A percentile compares a stretch with the other conserved stretches of the same genome.
Evolutionary conservation across 2,329 filamentous ascomycete genomes (phyloP).

Genomic region (Stagonosporopsis tanaceti): DNA sequence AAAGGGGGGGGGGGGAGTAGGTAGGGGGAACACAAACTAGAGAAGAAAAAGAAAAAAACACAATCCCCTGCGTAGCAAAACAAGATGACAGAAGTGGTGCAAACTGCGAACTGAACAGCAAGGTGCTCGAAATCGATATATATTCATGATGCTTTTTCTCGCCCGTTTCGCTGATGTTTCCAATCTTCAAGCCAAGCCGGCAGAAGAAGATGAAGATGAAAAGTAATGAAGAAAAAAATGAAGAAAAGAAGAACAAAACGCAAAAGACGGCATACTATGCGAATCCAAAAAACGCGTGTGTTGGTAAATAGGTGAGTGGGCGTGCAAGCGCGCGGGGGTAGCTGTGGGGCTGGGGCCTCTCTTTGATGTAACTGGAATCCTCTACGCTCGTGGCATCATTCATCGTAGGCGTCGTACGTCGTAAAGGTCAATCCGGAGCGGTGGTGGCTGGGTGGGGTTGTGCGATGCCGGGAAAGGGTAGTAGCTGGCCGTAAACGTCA

Average conservation of each 20-base stretch:
- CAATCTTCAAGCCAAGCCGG: too few relatives aligned
- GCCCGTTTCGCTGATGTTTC: background rate
- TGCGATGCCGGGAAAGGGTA: background rate
- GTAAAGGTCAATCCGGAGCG: conserved; percentile 45
- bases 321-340: background rate
- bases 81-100: too few relatives aligned
- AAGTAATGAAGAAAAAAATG: too few relatives aligned
- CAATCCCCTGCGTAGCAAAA: too few relatives aligned
- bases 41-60: too few relatives aligned
- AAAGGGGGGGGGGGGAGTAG: too few relatives aligned
- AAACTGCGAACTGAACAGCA: too few relatives aligned
- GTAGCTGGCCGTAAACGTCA: conserved; percentile 43
- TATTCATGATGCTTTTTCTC: conserved; percentile 15
- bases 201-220: too few relatives aligned
- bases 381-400: conserved; percentile 53
- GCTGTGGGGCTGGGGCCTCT: background rate
- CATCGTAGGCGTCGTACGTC: conserved; percentile 49
- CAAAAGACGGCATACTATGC: too few relatives aligned
- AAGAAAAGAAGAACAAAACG: background rate
- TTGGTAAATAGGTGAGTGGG: too few relatives aligned
- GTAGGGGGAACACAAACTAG: too few relatives aligned
- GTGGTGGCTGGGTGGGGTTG: background rate
- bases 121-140: background rate
- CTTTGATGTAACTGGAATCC: background rate
- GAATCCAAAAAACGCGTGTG: too few relatives aligned